These are phyloP conservation scores for Aspergillus kassunensis DNA, from an alignment of 495 filamentous ascomycete species.

Conservation along the genomic window DNA sequence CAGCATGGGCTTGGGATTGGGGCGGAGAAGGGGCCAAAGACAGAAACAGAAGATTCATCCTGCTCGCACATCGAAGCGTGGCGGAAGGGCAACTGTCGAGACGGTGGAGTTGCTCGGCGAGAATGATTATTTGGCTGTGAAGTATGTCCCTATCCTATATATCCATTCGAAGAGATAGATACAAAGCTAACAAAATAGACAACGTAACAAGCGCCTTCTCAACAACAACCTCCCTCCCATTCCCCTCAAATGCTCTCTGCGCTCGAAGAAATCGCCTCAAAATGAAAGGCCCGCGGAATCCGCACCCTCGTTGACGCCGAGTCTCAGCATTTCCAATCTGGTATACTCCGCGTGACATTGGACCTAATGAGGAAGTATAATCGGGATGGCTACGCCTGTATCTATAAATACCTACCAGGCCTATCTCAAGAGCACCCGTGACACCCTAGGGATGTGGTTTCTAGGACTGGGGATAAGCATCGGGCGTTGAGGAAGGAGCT, in stretches of 20 bases:
- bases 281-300: constrained; percentile 52
- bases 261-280: constrained; percentile 33
- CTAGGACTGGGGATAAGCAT: constrained; percentile 63
- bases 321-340: constrained; percentile 67
- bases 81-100: constrained; percentile 63
- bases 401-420: constrained; percentile 76
- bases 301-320: constrained; percentile 81
- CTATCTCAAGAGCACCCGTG: constrained; percentile 73
- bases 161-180: background rate
- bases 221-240: constrained; percentile 19
- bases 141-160: constrained; percentile 41
- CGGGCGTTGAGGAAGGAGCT: constrained; percentile 67
- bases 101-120: constrained; percentile 63
- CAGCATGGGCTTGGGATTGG: constrained; percentile 26
- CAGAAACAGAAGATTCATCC: constrained; percentile 5
- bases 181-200: too few species aligned
- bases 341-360: constrained; percentile 74
- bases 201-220: constrained; percentile 30
- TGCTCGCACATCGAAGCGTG: constrained; percentile 62
- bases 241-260: constrained; percentile 36
- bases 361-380: constrained; percentile 74
- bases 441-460: constrained; percentile 80
- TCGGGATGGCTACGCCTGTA: constrained; percentile 48
- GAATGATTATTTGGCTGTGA: constrained; percentile 78
- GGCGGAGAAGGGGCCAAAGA: constrained; percentile 2